Conservation (phyloP, 371 early-diverging fungal genomes). For the Apophysomyces trapeziformis region DNA sequence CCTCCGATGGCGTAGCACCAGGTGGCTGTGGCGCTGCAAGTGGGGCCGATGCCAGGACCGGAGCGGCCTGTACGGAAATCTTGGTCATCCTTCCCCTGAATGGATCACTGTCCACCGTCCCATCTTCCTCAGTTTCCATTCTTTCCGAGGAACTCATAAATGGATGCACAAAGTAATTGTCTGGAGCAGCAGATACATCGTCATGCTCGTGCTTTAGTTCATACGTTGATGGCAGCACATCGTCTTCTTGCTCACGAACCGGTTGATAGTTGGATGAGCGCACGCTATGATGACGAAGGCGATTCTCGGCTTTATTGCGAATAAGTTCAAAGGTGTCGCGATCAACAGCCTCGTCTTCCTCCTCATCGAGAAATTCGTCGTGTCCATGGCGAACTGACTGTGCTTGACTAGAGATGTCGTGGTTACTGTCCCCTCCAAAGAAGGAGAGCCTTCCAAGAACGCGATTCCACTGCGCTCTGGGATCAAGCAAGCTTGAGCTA, state of each 20-base stretch:
- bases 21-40: slow-evolving; percentile 9
- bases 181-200: slow-evolving; percentile 15
- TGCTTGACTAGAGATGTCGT: slow-evolving; percentile 11
- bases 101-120: slow-evolving; percentile 1
- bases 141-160: slow-evolving; percentile 18
- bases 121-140: background rate
- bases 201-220: slow-evolving; percentile 24
- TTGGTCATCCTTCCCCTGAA: slow-evolving; percentile 9
- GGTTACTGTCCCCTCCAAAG: slow-evolving; percentile 6
- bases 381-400: slow-evolving; percentile 8
- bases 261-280: slow-evolving; percentile 1
- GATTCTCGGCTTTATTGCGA: slow-evolving; percentile 12
- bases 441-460: slow-evolving; percentile 13
- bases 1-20: slow-evolving; percentile 8
- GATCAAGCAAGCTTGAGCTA: slow-evolving; percentile 13
- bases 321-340: slow-evolving; percentile 39
- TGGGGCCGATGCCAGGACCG: background rate
- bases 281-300: slow-evolving; percentile 13
- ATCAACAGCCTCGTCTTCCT: slow-evolving; percentile 20
- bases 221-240: slow-evolving; percentile 33
- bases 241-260: slow-evolving; percentile 26
- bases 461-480: slow-evolving; percentile 11
- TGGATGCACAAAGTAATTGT: slow-evolving; percentile 42
- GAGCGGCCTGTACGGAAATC: background rate
- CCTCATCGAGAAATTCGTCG: slow-evolving; percentile 13